Evolutionary conservation across 306 rosid species (phyloP).

Genomic region (Medicago lupulina): DNA sequence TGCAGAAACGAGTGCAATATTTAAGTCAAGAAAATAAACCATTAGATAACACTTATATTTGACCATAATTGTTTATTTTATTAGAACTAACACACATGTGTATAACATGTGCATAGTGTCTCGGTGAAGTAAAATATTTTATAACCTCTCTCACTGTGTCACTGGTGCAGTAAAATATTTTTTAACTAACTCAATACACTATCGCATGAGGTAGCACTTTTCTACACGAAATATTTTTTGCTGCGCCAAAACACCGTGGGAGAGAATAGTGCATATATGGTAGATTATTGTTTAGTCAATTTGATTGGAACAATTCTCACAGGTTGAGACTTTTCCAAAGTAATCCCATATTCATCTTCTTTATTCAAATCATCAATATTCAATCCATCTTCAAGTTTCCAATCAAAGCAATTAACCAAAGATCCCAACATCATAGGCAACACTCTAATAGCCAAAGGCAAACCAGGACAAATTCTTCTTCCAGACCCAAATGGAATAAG

Average conservation of each 20-base stretch:
- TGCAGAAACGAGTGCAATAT: too few species aligned
- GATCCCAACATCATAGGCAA: conserved; percentile 60
- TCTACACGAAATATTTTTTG: too few species aligned
- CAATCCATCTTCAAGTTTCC: conserved; percentile 61
- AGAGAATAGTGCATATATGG: too few species aligned
- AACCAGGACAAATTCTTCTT: conserved; percentile 51
- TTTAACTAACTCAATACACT: too few species aligned
- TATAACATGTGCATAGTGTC: too few species aligned
- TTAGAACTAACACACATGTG: too few species aligned
- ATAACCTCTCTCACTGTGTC: too few species aligned
- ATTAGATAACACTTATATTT: not conserved
- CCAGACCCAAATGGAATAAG: conserved; percentile 62
- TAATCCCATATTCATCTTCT: conserved; percentile 61
- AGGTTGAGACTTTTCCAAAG: conserved; percentile 50
- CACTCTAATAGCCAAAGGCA: conserved; percentile 58
- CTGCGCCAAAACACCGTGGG: not conserved
- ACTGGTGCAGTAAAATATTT: too few species aligned
- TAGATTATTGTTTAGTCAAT: not conserved
- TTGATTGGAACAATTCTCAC: conserved; percentile 52
- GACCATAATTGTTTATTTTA: too few species aligned
- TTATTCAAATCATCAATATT: conserved; percentile 47
- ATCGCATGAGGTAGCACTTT: too few species aligned
- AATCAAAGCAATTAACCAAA: conserved; percentile 57
- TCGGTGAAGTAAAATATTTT: too few species aligned
- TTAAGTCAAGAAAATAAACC: too few species aligned